Percentiles rank a stretch among this genome's conserved stretches.
Conservation (phyloP, 2,329 filamentous ascomycete genomes). For the Penicillium sp. region DNA sequence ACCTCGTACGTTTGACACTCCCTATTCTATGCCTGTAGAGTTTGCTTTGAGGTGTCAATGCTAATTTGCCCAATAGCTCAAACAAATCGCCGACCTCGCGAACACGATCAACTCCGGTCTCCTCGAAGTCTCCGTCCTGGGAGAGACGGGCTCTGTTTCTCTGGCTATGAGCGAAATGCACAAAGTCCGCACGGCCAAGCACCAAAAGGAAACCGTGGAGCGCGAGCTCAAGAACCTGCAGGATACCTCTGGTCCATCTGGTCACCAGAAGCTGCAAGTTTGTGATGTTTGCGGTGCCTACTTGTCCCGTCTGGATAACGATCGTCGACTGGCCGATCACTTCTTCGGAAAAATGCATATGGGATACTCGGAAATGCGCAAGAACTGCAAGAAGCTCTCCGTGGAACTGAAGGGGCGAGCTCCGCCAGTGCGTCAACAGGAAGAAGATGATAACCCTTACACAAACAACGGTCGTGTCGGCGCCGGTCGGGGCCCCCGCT, state of each 20-base stretch:
- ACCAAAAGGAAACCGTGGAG: conserved; percentile 80
- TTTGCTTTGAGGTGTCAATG: too few relatives aligned
- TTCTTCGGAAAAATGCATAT: conserved; percentile 99
- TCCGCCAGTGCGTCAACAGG: conserved; percentile 60
- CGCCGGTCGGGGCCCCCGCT: conserved; percentile 47
- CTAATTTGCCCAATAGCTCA: conserved; percentile 56
- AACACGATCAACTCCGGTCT: conserved; percentile 79
- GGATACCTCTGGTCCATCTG: conserved; percentile 88
- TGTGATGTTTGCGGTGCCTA: conserved; percentile 99
- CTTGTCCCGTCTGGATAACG: conserved; percentile 87
- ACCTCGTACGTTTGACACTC: conserved; percentile 56
- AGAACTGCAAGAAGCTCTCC: conserved; percentile 82
- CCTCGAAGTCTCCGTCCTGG: conserved; percentile 82
- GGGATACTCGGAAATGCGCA: conserved; percentile 97
- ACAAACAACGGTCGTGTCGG: conserved; percentile 44
- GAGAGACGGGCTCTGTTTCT: conserved; percentile 77
- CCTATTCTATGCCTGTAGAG: background rate
- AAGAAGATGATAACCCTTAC: conserved; percentile 57
- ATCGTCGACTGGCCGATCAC: conserved; percentile 89
- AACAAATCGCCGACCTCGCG: conserved; percentile 78
- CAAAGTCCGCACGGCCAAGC: conserved; percentile 76
- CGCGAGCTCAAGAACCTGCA: conserved; percentile 85
- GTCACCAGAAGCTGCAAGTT: conserved; percentile 97
- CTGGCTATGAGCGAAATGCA: conserved; percentile 85
- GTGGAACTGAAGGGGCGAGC: conserved; percentile 79